Evolutionary conservation across 164 flowering plant genomes (phyloP), one percentile per base, ranked within the genome.

Genomic region (Nelumbo lutea): DNA sequence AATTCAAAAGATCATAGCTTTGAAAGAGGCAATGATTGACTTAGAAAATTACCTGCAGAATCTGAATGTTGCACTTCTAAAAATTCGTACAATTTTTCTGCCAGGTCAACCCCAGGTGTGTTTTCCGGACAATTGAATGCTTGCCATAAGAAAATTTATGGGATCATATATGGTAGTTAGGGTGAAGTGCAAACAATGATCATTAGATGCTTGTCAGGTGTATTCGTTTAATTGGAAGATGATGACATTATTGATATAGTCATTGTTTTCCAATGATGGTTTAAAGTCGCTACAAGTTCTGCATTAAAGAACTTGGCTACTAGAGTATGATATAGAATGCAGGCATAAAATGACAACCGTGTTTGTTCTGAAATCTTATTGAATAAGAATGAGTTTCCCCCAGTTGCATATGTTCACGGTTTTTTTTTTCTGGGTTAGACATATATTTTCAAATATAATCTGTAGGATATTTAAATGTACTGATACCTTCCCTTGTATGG

Each of bases 61-160:
- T 60, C 42, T 95, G 64, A 95, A 95, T 70, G 85, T 95, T 61
- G 59, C 79, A 1, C 88, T 95, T 62, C 80, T 95, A 1, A 95
- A 95, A 76, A 42, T 92, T 13, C 97, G 97, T 15, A 80, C 96
- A 10, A 84, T 95, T 76, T 27, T 90, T 66, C 87, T 95, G 46
- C 79, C 97, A 0, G 97, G 97, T 57, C 96, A 95, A 69, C 96
- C 98, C 79, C 96, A 95, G 96, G 98, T 95, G 85, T 48, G 78
- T 13, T 42, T 57, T 55, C 0, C 66, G 43, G 51, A 47, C 5
- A 10, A 47, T 43, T 38, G 38, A 50, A 45, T 46, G 10, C 7
- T 53, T 52, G 9, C 42, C 11, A 14, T n/a, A 41, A 52, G 48
- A 50, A 66, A 66, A 57, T 15, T 1, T 27, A 4, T 66, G 41